These are phyloP conservation scores for Chlorophyllum brunneum DNA, from an alignment of 768 basidiomycete species.

Conservation along the genomic window DNA sequence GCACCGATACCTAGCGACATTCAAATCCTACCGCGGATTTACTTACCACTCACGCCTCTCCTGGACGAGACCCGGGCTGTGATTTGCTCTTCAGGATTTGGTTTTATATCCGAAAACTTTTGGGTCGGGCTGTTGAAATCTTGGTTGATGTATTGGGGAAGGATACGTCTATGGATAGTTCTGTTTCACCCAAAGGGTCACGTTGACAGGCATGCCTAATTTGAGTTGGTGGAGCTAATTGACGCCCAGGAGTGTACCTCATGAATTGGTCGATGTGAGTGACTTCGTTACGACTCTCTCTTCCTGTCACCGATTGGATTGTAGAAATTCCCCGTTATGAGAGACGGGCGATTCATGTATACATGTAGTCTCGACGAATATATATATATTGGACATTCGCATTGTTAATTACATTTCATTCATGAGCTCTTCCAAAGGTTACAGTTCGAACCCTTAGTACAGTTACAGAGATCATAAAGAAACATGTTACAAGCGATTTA, in stretches of 20 bases:
- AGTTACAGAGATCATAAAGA: too few species aligned
- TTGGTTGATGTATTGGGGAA: constrained; percentile 61
- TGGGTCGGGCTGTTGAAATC: constrained; percentile 65
- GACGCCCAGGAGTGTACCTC: constrained; percentile 65
- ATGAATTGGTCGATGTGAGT: constrained; percentile 82
- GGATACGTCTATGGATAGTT: constrained; percentile 50
- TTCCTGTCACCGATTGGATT: constrained; percentile 4
- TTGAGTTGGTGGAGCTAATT: constrained; percentile 74
- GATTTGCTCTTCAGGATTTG: constrained; percentile 66
- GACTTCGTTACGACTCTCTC: too few species aligned
- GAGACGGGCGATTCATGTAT: too few species aligned
- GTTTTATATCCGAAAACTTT: constrained; percentile 62
- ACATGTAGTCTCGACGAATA: too few species aligned
- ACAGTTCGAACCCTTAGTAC: too few species aligned
- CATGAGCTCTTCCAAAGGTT: too few species aligned
- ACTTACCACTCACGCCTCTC: constrained; percentile 57
- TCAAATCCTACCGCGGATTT: constrained; percentile 31
- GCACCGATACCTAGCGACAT: neutral
- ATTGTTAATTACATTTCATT: too few species aligned
- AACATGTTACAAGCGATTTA: too few species aligned
- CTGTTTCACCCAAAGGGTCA: constrained; percentile 37
- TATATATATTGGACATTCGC: too few species aligned
- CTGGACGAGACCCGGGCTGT: constrained; percentile 65
- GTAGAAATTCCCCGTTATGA: too few species aligned
- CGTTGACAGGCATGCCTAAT: constrained; percentile 78